These are phyloP conservation scores for Didymella pomorum DNA, from an alignment of 2,329 filamentous ascomycete genomes.

Conservation along the genomic window DNA sequence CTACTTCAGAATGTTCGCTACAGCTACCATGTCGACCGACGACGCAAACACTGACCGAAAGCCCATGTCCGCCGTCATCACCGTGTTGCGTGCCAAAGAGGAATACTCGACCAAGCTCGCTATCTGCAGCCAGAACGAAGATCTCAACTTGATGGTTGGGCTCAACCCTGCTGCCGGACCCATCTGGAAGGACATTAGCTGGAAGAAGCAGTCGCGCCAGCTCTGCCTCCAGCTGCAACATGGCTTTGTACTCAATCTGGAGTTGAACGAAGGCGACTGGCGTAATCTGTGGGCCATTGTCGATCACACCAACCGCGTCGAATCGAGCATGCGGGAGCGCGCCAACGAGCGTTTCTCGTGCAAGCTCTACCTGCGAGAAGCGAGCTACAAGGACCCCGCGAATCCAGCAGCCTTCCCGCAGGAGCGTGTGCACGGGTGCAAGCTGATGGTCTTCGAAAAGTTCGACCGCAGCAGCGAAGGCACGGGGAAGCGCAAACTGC, in stretches of 20 bases:
- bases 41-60: constrained; percentile 71
- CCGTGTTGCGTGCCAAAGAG: constrained; percentile 73
- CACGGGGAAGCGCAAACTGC: constrained; percentile 73
- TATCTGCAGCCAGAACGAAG: constrained; percentile 80
- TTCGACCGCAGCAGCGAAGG: constrained; percentile 73
- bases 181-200: constrained; percentile 82
- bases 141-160: constrained; percentile 78
- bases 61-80: constrained; percentile 76
- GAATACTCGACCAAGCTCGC: constrained; percentile 76
- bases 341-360: constrained; percentile 75
- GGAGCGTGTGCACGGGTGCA: constrained; percentile 75
- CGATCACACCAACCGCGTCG: constrained; percentile 81
- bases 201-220: constrained; percentile 72
- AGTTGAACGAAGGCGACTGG: constrained; percentile 79
- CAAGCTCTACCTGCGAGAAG: constrained; percentile 72
- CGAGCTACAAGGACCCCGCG: constrained; percentile 82
- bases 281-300: constrained; percentile 82
- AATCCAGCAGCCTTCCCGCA: constrained; percentile 76
- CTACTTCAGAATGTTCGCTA: constrained; percentile 79
- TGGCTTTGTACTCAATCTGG: constrained; percentile 75
- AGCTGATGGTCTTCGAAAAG: constrained; percentile 78
- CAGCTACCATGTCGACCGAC: constrained; percentile 76
- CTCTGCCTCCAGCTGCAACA: constrained; percentile 76
- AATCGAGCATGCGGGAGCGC: constrained; percentile 72
- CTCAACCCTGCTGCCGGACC: constrained; percentile 71